Evolutionary conservation across 768 basidiomycete genomes (phyloP).

Genomic region (Podaxis sp.): DNA sequence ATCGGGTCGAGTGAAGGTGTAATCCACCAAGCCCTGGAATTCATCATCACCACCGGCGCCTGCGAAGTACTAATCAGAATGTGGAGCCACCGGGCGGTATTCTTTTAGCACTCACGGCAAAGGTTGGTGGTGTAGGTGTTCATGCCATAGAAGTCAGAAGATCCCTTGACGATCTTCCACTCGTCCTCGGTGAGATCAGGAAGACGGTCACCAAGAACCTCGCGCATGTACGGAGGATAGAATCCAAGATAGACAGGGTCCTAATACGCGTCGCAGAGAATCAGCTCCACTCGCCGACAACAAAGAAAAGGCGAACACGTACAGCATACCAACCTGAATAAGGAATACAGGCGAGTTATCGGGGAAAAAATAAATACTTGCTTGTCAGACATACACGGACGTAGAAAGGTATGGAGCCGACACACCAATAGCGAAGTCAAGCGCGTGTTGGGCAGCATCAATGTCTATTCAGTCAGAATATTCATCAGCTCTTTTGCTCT

Average conservation of each 20-base stretch:
- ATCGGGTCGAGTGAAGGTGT: slow-evolving; percentile 62
- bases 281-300: slow-evolving; percentile 12
- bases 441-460: slow-evolving; percentile 66
- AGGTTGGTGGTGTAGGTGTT: slow-evolving; percentile 72
- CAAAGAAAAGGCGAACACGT: slow-evolving; percentile 22
- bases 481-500: neutral
- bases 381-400: slow-evolving; percentile 21
- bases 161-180: slow-evolving; percentile 53
- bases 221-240: slow-evolving; percentile 59
- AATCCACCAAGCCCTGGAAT: slow-evolving; percentile 58
- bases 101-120: slow-evolving; percentile 38
- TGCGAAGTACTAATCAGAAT: slow-evolving; percentile 20
- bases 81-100: neutral
- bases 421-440: slow-evolving; percentile 70
- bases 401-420: slow-evolving; percentile 19
- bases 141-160: slow-evolving; percentile 72
- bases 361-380: slow-evolving; percentile 20
- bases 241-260: slow-evolving; percentile 72
- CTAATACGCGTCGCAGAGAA: slow-evolving; percentile 19
- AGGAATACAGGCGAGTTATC: slow-evolving; percentile 21
- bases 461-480: slow-evolving; percentile 41
- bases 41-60: slow-evolving; percentile 62
- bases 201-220: slow-evolving; percentile 56
- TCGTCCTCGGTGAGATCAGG: slow-evolving; percentile 58
- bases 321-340: slow-evolving; percentile 57